These are phyloP conservation scores for Thymus quinquecostatus DNA, from an alignment of 257 asterid species.

Conservation along the genomic window DNA sequence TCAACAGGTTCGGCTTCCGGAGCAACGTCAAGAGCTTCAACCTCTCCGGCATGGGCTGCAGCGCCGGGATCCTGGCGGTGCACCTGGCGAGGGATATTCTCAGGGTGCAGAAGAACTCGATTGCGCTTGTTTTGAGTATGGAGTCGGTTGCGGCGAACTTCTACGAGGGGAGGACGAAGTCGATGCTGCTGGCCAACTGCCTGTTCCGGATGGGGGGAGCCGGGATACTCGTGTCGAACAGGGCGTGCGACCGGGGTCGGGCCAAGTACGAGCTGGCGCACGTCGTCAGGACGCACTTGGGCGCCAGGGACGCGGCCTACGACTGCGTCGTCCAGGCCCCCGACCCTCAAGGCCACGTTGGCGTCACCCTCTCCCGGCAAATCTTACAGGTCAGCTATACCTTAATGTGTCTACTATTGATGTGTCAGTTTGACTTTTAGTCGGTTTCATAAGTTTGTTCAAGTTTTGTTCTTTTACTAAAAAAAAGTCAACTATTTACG, in stretches of 20 bases:
- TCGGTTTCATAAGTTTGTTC: too few species aligned
- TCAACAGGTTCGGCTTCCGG: slow-evolving; percentile 2
- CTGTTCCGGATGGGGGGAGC: slow-evolving; percentile 45
- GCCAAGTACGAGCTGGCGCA: slow-evolving; percentile 32
- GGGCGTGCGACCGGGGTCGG: slow-evolving; percentile 7
- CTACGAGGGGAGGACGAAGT: slow-evolving; percentile 27
- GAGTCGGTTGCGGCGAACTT: not conserved
- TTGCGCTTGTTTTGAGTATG: slow-evolving; percentile 25
- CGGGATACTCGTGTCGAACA: slow-evolving; percentile 36
- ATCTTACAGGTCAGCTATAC: slow-evolving; percentile 6
- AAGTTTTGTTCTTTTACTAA: too few species aligned
- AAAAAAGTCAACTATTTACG: too few species aligned
- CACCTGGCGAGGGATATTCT: not conserved
- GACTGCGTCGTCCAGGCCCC: slow-evolving; percentile 27
- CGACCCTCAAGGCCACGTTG: slow-evolving; percentile 17
- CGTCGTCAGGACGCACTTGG: slow-evolving; percentile 33
- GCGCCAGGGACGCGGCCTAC: slow-evolving; percentile 32
- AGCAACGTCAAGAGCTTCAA: slow-evolving; percentile 20
- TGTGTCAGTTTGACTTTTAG: too few species aligned
- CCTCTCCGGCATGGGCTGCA: slow-evolving; percentile 16
- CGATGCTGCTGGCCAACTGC: slow-evolving; percentile 32
- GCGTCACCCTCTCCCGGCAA: slow-evolving; percentile 7
- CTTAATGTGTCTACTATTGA: too few species aligned
- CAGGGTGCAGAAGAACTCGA: not conserved
- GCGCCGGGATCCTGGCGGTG: not conserved